These are phyloP conservation scores for Logfia minima DNA, from an alignment of 129 eudicot species.

Conservation along the genomic window DNA sequence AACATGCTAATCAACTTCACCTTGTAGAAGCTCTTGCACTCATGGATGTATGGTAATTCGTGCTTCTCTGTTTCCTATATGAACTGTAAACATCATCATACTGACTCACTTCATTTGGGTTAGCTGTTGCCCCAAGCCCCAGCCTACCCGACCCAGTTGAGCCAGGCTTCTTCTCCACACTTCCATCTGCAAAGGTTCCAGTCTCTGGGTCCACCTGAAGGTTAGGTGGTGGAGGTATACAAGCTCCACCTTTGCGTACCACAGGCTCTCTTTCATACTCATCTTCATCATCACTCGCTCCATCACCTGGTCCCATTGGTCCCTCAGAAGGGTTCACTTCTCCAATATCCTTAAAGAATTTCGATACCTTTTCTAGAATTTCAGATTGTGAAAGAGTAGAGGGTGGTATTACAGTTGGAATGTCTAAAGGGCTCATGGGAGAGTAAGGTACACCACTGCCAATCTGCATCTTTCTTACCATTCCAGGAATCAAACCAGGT, in stretches of 20 bases:
- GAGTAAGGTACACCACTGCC: conserved; percentile 99
- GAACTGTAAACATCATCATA: conserved; percentile 96
- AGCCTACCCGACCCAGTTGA: conserved; percentile 68
- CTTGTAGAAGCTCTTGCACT: conserved; percentile 85
- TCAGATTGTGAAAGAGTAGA: conserved; percentile 59
- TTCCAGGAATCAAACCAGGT: conserved; percentile 94
- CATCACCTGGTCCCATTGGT: conserved; percentile 56
- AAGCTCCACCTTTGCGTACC: conserved; percentile 86
- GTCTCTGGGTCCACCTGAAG: conserved; percentile 78
- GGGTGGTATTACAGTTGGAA: conserved; percentile 72
- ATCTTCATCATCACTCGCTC: conserved; percentile 53
- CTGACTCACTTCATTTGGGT: conserved; percentile 81
- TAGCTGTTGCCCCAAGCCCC: conserved; percentile 91
- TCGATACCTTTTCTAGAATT: conserved; percentile 66
- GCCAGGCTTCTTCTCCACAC: conserved; percentile 71
- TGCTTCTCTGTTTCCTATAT: conserved; percentile 78
- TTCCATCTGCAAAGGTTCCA: conserved; percentile 70
- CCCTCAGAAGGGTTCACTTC: conserved; percentile 94
- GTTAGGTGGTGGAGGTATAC: conserved; percentile 94
- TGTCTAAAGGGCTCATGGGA: conserved; percentile 68
- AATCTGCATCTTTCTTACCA: conserved; percentile 94
- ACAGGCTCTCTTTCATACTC: conserved; percentile 68
- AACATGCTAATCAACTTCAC: conserved; percentile 32
- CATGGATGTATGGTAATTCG: conserved; percentile 88
- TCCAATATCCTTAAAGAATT: conserved; percentile 87